phyloP scores from a whole-genome alignment of 768 basidiomycete species.

The Mycena vulgaris region DNA sequence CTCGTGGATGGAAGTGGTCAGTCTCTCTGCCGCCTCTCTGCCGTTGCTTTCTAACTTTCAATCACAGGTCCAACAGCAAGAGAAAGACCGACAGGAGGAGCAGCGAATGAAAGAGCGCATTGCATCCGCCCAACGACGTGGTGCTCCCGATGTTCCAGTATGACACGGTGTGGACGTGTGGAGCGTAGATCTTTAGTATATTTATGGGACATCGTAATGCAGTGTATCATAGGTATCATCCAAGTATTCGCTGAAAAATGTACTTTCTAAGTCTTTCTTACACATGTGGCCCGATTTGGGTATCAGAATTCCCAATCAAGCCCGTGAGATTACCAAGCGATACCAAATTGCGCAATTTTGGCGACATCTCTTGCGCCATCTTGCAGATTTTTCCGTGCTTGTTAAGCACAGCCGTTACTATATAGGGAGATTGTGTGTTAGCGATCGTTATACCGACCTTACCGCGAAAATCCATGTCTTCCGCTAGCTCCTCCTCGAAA shows the following conservation, averaged over 20 bases:
- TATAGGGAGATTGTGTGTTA: neutral
- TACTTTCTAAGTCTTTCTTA: neutral
- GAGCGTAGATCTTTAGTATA: neutral
- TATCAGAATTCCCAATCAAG: neutral
- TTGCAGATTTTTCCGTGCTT: constrained; percentile 7
- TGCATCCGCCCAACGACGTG: constrained; percentile 26
- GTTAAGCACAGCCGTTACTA: constrained; percentile 11
- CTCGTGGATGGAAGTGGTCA: constrained; percentile 65
- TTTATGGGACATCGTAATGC: neutral
- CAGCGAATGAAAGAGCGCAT: constrained; percentile 28
- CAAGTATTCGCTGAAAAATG: neutral
- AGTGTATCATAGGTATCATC: too few relatives aligned
- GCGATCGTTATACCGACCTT: neutral
- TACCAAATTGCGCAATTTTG: constrained; percentile 13
- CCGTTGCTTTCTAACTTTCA: neutral
- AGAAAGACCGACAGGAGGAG: constrained; percentile 46
- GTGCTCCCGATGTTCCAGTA: constrained; percentile 28
- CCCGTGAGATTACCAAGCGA: neutral
- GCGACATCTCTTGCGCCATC: too few relatives aligned
- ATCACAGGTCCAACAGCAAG: constrained; percentile 49
- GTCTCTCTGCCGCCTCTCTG: constrained; percentile 25
- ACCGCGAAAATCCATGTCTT: constrained; percentile 28
- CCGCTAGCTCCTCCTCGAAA: constrained; percentile 54
- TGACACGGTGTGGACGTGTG: neutral
- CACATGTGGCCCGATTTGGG: neutral